Percentiles rank a stretch among this genome's conserved stretches.
phyloP scores from a whole-genome alignment of 345 rosid genomes.

The Gossypium raimondii region DNA sequence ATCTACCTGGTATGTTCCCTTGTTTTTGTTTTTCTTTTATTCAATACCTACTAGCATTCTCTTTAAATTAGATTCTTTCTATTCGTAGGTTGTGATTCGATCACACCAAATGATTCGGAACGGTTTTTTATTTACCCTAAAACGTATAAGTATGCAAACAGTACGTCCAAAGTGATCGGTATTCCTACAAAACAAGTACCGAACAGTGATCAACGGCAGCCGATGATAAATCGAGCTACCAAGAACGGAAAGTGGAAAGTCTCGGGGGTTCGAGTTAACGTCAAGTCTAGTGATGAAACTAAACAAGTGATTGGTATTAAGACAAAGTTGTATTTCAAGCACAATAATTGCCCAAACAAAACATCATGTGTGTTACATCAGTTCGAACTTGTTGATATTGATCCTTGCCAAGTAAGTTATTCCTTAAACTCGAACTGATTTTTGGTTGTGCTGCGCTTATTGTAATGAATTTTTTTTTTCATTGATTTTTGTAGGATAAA shows the following conservation, averaged over 20 bases:
- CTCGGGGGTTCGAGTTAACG: neutral
- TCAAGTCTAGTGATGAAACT: neutral
- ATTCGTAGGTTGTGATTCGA: neutral
- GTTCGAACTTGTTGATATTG: neutral
- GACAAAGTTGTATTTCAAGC: neutral
- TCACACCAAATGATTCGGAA: neutral
- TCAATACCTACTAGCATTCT: too few species aligned
- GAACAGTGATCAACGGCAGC: neutral
- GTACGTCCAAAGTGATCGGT: neutral
- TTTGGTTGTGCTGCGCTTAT: too few species aligned
- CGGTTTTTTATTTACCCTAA: neutral
- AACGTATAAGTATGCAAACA: neutral
- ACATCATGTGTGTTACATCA: neutral
- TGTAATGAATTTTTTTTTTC: neutral
- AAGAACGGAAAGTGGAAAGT: neutral
- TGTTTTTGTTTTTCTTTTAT: neutral
- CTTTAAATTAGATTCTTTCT: neutral
- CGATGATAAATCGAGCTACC: neutral
- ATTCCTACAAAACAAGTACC: rapidly evolving
- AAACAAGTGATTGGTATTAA: neutral
- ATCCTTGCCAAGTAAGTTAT: neutral
- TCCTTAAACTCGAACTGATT: neutral
- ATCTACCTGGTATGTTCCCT: neutral
- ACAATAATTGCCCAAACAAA: neutral
- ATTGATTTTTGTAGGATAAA: neutral